Evolutionary conservation across 202 grass and related monocot genomes (phyloP), one percentile per base, ranked within the genome.

Genomic region (Zizania palustris): DNA sequence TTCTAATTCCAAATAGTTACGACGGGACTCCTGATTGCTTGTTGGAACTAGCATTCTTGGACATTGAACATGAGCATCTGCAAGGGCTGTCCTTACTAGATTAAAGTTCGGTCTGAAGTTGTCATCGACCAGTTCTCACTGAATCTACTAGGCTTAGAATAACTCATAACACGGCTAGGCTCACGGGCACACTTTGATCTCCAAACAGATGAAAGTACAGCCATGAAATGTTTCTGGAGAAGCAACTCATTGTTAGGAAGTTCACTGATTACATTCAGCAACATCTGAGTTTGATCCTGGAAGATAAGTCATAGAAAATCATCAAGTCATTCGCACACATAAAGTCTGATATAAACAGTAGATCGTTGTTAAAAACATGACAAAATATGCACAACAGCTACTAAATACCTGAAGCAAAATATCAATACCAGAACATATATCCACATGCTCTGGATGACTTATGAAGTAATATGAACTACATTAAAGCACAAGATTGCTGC

Each of bases 171-270:
- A 78, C 3, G 40, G 6, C n/a, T 15, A 21, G 43, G 8, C 39
- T 93, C 80, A 65, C 36, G 46, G 22, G 46, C 42, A 76, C 75
- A 93, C 76, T 89, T 93, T 60, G 83, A 89, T 91, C 96, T 88
- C 96, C 96, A 99, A 28, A 96, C 96, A 82, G 96, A 96, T 18
- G 96, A 96, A 86, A 99, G 85, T 68, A 99, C 69, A 43, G 88
- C 92, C 80, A 96, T 70, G 64, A 99, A 96, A 86, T 96, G 96
- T 69, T 92, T 92, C 69, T 99, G 92, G 56, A 99, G 90, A 65
- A 96, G 92, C 76, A 99, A 85, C 60, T 96, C 96, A 63, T 80
- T 93, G 64, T 99, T 85, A n/a, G 90, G 90, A 63, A 92, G 72
- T 82, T 93, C 81, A 41, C 92, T 99, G 9, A 84, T 96, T 75